Evolutionary conservation across 108 stramenopile species (phyloP), one percentile per base, ranked within the genome.

Genomic region (Nannochloropsis granulata): DNA sequence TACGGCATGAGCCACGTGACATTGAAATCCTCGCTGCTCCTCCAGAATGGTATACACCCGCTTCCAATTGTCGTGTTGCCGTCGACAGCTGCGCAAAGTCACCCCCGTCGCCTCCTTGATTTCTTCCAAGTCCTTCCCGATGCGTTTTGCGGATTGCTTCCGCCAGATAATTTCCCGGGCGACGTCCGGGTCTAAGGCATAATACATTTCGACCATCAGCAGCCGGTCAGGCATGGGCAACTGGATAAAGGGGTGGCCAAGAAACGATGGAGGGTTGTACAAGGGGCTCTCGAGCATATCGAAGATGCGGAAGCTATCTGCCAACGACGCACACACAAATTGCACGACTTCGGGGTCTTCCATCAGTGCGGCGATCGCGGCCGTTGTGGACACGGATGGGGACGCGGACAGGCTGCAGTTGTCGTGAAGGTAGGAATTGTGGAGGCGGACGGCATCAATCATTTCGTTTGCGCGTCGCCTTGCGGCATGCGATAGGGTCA

Each of bases 11-110:
- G 56, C 56, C 21, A 71, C 56, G 56, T 71, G 56, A n/a, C 56
- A 71, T 71, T 71, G 56, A 71, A 71, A 71, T 16, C 21, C 56
- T n/a, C 56, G 56, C 1, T 71, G 56, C 21, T 71, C 56, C n/a
- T 71, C 56, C n/a, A 71, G 56, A 71, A 2, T 16, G 56, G 56
- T 71, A 71, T 71, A 71, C 21, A 71, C n/a, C 21, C 56, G 56
- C 56, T n/a, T 71, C 56, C 16, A 71, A 71, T 86, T 86, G 86
- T 86, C 86, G 79, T 79, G 82, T 82, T 86, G 86, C 12, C 86
- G 86, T 19, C 81, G 86, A 44, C 86, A 86, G 82, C 79, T 79
- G 14, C 82, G 71, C 25, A 86, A 78, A 3, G 86, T 71, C 19
- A 83, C 82, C 25, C 44, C 23, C 19, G 86, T 86, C 78, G 56